Evolutionary conservation across 805 yeast species (phyloP).

Genomic region (Nakazawaea populi): DNA sequence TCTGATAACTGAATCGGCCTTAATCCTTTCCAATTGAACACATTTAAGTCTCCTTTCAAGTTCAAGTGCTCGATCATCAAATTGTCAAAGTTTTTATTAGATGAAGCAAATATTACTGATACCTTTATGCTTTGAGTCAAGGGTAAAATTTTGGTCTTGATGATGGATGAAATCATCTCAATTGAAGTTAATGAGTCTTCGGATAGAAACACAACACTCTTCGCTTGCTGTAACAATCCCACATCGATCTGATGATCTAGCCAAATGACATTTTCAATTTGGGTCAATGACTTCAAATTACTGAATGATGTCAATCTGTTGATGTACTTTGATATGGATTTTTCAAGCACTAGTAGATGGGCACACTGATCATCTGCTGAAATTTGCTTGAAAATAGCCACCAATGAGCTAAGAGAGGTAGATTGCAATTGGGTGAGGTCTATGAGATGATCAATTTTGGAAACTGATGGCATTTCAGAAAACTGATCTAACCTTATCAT

Average conservation of each 20-base stretch:
- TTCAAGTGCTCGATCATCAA: slow-evolving; percentile 18
- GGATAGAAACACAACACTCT: slow-evolving; percentile 18
- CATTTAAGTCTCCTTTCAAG: slow-evolving; percentile 19
- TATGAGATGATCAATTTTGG: not conserved
- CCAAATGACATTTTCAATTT: slow-evolving; percentile 23
- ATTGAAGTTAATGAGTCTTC: slow-evolving; percentile 1
- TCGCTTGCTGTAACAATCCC: slow-evolving; percentile 12
- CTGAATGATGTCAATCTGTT: slow-evolving; percentile 23
- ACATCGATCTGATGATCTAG: slow-evolving; percentile 14
- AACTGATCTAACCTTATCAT: too few species aligned
- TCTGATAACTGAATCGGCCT: slow-evolving; percentile 24
- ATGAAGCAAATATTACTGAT: slow-evolving; percentile 13
- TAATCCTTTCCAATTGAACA: slow-evolving; percentile 17
- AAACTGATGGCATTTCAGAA: not conserved
- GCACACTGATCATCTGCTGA: not conserved
- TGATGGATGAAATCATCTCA: slow-evolving; percentile 1
- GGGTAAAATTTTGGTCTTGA: slow-evolving; percentile 9
- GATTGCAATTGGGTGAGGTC: not conserved
- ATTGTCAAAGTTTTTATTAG: not conserved
- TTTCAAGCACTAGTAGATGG: slow-evolving; percentile 15
- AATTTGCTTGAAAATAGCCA: slow-evolving; percentile 6
- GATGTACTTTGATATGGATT: slow-evolving; percentile 17
- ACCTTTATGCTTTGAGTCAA: slow-evolving; percentile 2
- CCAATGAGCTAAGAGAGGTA: not conserved
- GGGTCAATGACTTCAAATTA: slow-evolving; percentile 18